phyloP scores from a whole-genome alignment of 495 filamentous ascomycete genomes.

The Hypoxylon fragiforme region DNA sequence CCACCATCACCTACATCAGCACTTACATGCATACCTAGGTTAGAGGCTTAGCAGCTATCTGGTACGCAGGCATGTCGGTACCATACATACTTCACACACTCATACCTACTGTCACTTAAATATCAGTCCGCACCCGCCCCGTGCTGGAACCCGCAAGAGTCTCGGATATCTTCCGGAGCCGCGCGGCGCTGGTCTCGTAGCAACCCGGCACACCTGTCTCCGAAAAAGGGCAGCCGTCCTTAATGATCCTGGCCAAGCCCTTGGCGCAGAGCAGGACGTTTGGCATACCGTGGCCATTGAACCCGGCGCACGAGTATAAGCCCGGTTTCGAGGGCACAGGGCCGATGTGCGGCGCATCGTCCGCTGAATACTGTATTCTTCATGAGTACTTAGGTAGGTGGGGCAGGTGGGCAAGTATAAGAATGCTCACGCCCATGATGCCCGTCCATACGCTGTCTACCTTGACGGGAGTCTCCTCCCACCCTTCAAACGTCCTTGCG shows the following conservation, averaged over 20 bases:
- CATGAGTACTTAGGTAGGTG: conserved; percentile 20
- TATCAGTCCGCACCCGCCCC: conserved; percentile 17
- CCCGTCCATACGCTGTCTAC: conserved; percentile 57
- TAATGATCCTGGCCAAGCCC: conserved; percentile 50
- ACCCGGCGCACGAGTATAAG: conserved; percentile 52
- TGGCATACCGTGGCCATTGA: conserved; percentile 57
- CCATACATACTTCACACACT: too few species aligned
- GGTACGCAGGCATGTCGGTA: too few species aligned
- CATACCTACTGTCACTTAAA: too few species aligned
- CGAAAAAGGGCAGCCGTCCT: conserved; percentile 38
- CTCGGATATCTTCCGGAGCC: conserved; percentile 33
- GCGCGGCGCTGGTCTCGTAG: conserved; percentile 42
- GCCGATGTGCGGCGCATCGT: conserved; percentile 51
- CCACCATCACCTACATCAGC: too few species aligned
- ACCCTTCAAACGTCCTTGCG: conserved; percentile 51
- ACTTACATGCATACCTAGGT: too few species aligned
- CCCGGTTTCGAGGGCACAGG: conserved; percentile 46
- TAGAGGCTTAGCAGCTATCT: too few species aligned
- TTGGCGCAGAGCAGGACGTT: conserved; percentile 51
- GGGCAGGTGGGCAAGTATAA: background rate
- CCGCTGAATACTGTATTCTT: conserved; percentile 40
- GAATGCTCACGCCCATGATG: conserved; percentile 41
- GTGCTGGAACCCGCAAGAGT: background rate
- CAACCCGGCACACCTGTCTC: conserved; percentile 45
- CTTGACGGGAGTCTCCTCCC: conserved; percentile 51